Conservation (phyloP, 768 basidiomycete species). For the Pisolithus microcarpus region DNA sequence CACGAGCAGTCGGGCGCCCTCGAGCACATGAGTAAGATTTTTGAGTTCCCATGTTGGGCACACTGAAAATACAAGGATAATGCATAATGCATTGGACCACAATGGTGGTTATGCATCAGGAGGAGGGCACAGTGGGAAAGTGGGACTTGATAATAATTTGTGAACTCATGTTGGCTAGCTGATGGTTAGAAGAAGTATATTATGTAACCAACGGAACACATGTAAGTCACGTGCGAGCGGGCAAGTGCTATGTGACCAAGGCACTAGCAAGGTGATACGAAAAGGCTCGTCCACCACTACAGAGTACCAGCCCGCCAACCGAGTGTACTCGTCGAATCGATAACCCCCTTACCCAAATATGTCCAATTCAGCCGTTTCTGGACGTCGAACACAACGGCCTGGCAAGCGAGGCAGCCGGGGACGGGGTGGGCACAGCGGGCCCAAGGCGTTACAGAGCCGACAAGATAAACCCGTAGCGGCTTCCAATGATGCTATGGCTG, state of each 20-base stretch:
- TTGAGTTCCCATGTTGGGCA: too few species aligned
- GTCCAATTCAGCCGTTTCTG: constrained; percentile 16
- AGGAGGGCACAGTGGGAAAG: too few species aligned
- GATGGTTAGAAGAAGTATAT: background rate
- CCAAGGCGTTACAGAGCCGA: background rate
- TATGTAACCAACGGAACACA: background rate
- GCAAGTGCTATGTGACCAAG: too few species aligned
- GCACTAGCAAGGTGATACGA: background rate
- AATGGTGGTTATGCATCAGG: too few species aligned
- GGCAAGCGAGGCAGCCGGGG: constrained; percentile 14
- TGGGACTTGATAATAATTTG: too few species aligned
- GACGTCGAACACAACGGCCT: constrained; percentile 4
- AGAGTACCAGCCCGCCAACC: background rate
- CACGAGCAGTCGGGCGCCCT: too few species aligned
- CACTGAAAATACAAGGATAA: too few species aligned
- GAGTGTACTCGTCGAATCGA: too few species aligned
- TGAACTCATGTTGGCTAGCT: too few species aligned
- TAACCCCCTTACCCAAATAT: background rate
- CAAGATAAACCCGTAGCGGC: background rate
- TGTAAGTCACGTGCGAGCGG: background rate
- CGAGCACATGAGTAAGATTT: too few species aligned
- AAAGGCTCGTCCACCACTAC: too few species aligned
- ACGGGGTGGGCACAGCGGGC: constrained; percentile 11
- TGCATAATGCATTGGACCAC: too few species aligned
- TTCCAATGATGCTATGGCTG: background rate